Percentiles rank a stretch among this genome's conserved stretches.
phyloP scores from a whole-genome alignment of 139 green algal genomes.

The Pleodorina starrii region DNA sequence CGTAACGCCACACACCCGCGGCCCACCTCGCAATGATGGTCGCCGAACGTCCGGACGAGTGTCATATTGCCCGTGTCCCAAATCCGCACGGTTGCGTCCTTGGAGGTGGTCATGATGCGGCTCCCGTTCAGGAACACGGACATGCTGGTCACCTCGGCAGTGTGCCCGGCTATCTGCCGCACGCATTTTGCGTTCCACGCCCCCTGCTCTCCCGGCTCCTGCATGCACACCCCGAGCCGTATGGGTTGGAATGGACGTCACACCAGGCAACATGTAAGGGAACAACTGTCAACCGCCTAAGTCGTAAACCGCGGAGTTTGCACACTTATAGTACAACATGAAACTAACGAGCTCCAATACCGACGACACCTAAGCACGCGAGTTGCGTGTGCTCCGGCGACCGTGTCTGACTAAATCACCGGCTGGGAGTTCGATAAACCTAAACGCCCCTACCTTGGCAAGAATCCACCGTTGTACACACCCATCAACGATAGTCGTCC shows the following conservation, averaged over 20 bases:
- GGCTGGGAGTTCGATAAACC: no score
- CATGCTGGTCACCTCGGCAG: neutral
- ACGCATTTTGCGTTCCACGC: neutral
- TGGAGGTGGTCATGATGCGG: neutral
- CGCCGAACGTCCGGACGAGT: neutral
- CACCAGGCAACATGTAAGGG: no score
- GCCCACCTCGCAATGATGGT: conserved; percentile 5
- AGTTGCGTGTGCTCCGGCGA: no score
- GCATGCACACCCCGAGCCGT: no score
- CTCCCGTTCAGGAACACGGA: neutral
- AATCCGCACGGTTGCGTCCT: neutral
- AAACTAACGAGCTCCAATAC: no score
- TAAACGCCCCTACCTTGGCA: neutral
- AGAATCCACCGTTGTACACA: neutral
- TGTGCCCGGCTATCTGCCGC: neutral
- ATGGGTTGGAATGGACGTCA: no score
- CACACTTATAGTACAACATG: no score
- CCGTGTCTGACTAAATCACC: no score
- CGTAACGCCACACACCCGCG: no score
- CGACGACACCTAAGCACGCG: no score
- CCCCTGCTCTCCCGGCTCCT: neutral
- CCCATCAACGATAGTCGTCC: neutral
- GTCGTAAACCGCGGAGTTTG: no score
- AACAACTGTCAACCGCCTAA: no score
- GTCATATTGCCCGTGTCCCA: neutral